Evolutionary conservation across 176 grass and related monocot genomes (phyloP).

Genomic region (Phyllostachys edulis): DNA sequence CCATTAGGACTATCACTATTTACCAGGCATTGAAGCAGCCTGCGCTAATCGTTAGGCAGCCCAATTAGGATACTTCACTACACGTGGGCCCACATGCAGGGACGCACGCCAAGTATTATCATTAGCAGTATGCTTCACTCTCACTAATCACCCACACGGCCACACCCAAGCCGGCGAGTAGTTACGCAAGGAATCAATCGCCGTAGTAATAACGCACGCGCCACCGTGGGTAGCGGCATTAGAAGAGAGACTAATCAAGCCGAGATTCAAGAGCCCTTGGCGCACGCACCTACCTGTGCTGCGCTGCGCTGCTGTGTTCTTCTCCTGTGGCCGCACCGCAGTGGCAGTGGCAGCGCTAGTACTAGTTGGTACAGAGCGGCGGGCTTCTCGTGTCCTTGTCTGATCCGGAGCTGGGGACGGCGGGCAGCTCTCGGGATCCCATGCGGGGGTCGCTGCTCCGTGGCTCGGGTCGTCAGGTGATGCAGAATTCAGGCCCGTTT

Average conservation of each 20-base stretch:
- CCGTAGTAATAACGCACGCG: neutral
- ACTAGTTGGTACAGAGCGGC: neutral
- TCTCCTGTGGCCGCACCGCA: neutral
- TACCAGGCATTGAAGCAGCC: neutral
- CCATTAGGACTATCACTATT: neutral
- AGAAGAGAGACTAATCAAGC: neutral
- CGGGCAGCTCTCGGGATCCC: neutral
- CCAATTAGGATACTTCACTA: neutral
- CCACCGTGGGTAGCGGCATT: no score
- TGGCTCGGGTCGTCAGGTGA: constrained; percentile 26
- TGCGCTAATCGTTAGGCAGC: neutral
- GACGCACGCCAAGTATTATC: neutral
- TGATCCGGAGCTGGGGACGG: neutral
- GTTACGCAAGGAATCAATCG: constrained; percentile 41
- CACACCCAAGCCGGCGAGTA: neutral
- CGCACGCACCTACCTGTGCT: neutral
- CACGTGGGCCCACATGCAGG: neutral
- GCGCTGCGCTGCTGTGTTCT: neutral
- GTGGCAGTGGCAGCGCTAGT: neutral
- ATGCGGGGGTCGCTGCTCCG: neutral
- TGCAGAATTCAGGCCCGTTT: neutral
- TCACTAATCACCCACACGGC: constrained; percentile 1
- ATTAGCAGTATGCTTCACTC: constrained; percentile 8
- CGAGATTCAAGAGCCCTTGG: neutral
- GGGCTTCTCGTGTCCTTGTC: neutral